A percentile compares a stretch with the other conserved stretches of the same genome.
Conservation (phyloP, 1,139 yeast genomes). For the Suhomyces wounanorum region DNA sequence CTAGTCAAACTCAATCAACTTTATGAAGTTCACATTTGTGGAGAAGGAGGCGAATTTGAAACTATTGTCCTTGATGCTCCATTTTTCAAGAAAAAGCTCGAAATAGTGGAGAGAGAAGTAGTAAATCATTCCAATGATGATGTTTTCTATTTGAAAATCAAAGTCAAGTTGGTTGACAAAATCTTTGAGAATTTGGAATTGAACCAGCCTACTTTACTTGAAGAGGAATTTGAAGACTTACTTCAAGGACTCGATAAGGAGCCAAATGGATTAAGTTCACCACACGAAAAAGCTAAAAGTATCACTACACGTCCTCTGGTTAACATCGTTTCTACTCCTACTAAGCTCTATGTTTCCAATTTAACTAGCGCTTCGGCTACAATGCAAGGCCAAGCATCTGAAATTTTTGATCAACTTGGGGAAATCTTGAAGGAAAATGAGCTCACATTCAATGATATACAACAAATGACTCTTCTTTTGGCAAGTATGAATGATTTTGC, state of each 20-base stretch:
- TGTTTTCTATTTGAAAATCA: slow-evolving; percentile 62
- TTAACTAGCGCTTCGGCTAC: slow-evolving; percentile 31
- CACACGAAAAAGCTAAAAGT: not conserved
- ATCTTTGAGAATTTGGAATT: slow-evolving; percentile 20
- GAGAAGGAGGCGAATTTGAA: slow-evolving; percentile 98
- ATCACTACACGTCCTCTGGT: not conserved
- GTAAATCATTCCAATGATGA: slow-evolving; percentile 56
- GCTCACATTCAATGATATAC: slow-evolving; percentile 43
- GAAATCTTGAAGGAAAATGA: slow-evolving; percentile 28
- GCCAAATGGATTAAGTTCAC: not conserved
- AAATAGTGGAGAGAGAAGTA: slow-evolving; percentile 42
- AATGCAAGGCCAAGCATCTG: slow-evolving; percentile 47
- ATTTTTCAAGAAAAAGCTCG: slow-evolving; percentile 62
- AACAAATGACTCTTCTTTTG: slow-evolving; percentile 61
- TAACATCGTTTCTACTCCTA: slow-evolving; percentile 10
- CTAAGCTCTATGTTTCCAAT: slow-evolving; percentile 54
- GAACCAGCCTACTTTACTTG: slow-evolving; percentile 48
- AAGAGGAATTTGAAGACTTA: slow-evolving; percentile 48
- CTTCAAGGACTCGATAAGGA: slow-evolving; percentile 15
- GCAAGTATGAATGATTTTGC: slow-evolving; percentile 65
- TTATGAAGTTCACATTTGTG: slow-evolving; percentile 91
- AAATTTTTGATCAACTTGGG: slow-evolving; percentile 49
- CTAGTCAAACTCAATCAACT: slow-evolving; percentile 57
- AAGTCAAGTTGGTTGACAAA: slow-evolving; percentile 47
- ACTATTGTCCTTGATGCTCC: slow-evolving; percentile 90